Base-by-base conservation (phyloP, 257 asterid species). In the Cruciata laevipes region DNA sequence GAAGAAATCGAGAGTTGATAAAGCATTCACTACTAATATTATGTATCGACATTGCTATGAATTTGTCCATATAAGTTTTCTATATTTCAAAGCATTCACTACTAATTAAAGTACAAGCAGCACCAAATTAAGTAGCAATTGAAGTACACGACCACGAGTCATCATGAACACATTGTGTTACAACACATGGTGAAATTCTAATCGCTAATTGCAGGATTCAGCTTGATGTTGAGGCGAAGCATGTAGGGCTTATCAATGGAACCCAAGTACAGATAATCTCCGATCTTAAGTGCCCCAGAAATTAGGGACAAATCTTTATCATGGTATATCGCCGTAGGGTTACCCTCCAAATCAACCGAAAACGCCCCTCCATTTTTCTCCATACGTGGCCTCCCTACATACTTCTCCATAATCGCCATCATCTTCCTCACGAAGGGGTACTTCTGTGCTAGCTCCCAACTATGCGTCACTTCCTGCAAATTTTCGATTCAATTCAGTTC, bases 321-420 rank as follows among this genome's bases (percentile, higher is more conserved):
- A 13, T 73, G 65, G 38, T 90, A 93, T 24, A 80, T 86, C 57
- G 84, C 91, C 0, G 21, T 49, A 1, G 97, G 87, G 38, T 83
- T 87, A 32, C 98, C 98, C 38, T 84, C 85, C 82, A 86, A 75
- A 81, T 92, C 91, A 47, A 87, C 88, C 3, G 81, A 84, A 14
- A 86, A 7, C 18, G 69, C 84, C 61, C 97, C 97, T 17, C 76
- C 93, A 65, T 89, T 78, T 68, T 78, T 83, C 71, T 81, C 82
- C 0, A 58, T 13, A 0, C 25, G 66, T 9, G 77, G 88, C 31
- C 63, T 30, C 3, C 72, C 75, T 0, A 53, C 27, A 66, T 81
- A 77, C 73, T 71, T 86, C 61, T n/a, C 75, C 61, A 86, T 0
- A 21, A 92, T 81, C 7, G 72, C 89, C 7, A 68, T 7, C 4